phyloP scores from a whole-genome alignment of 371 early-diverging fungal species.

The Mucor ambiguus region DNA sequence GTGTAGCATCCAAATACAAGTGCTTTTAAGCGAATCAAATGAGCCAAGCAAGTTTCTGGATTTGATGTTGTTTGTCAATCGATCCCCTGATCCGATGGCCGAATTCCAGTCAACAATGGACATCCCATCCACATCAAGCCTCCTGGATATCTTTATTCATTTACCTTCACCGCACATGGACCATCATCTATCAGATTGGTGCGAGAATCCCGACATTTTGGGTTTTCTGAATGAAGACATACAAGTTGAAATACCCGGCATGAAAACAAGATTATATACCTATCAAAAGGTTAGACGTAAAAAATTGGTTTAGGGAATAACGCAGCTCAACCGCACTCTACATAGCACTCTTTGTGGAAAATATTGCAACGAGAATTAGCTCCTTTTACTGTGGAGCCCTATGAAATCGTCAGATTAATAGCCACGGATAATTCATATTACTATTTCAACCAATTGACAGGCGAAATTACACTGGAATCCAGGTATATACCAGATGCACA shows the following conservation, averaged over 20 bases:
- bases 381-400: constrained; percentile 49
- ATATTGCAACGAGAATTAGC: constrained; percentile 64
- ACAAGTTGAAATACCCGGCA: constrained; percentile 41
- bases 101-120: neutral
- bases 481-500: constrained; percentile 41
- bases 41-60: neutral
- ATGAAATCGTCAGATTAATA: constrained; percentile 33
- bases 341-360: constrained; percentile 62
- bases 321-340: neutral
- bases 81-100: neutral
- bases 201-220: constrained; percentile 13
- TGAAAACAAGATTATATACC: constrained; percentile 59
- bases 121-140: neutral
- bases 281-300: constrained; percentile 52
- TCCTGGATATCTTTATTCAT: constrained; percentile 45
- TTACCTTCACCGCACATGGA: constrained; percentile 43
- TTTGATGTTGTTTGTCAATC: neutral
- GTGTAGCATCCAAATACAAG: neutral
- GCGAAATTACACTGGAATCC: constrained; percentile 22
- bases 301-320: neutral
- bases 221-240: constrained; percentile 19
- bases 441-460: constrained; percentile 38
- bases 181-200: constrained; percentile 3
- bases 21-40: neutral
- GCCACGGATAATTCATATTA: constrained; percentile 43